phyloP scores from a whole-genome alignment of 78 protist genomes.

The Guillardia theta region DNA sequence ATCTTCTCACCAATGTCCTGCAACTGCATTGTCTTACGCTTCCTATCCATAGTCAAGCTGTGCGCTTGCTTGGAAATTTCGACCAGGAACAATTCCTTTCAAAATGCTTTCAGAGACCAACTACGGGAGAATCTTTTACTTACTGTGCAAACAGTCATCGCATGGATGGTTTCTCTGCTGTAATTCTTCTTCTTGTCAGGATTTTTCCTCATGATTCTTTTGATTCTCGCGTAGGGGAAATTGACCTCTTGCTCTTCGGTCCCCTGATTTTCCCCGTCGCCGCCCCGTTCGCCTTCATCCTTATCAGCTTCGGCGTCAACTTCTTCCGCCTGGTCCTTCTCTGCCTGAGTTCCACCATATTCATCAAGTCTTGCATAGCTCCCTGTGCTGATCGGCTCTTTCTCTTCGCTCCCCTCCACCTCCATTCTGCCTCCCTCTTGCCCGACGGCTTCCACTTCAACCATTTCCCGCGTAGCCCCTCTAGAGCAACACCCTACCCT shows the following conservation, averaged over 20 bases:
- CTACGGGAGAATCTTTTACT: neutral
- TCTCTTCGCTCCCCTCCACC: too few relatives aligned
- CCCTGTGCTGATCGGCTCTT: too few relatives aligned
- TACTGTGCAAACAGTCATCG: neutral
- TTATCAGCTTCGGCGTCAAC: neutral
- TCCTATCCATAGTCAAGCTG: neutral
- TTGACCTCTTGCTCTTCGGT: neutral
- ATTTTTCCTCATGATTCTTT: neutral
- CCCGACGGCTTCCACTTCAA: too few relatives aligned
- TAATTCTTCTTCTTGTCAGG: slow-evolving; percentile 15
- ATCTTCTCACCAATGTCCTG: neutral
- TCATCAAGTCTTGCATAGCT: too few relatives aligned
- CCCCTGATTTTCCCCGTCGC: neutral
- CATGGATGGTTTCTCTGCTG: neutral
- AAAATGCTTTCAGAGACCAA: neutral
- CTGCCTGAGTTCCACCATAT: too few relatives aligned
- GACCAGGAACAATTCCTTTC: neutral
- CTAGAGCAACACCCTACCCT: too few relatives aligned
- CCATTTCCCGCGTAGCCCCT: too few relatives aligned
- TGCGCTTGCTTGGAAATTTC: neutral
- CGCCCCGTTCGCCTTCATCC: neutral
- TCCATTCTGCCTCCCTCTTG: too few relatives aligned
- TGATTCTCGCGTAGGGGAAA: neutral
- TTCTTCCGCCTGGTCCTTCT: neutral
- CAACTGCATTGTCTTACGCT: neutral